Base-by-base conservation (phyloP, 1,284 basidiomycete genomes). In the Entoloma clypeatum region DNA sequence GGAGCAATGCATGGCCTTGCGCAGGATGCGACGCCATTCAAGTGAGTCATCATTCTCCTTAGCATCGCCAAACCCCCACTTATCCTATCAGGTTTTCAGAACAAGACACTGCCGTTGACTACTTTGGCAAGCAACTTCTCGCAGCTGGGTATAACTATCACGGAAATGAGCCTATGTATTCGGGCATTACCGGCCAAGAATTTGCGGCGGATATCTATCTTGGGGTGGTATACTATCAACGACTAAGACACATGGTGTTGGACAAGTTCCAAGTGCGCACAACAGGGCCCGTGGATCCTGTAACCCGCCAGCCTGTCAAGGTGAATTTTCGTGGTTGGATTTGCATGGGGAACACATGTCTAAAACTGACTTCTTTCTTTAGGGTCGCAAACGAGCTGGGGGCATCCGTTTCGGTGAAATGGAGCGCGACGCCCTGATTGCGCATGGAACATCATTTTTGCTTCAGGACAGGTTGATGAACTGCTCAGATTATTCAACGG, bases 331-430 rank as follows among this genome's bases (percentile, higher is more conserved):
- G 14, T 22, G 26, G 4, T 21, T n/a, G 29, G 34, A 27, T 19
- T 27, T 47, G 13, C 9, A 30, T 26, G n/a, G n/a, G n/a, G n/a
- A n/a, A n/a, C n/a, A 18, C 13, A 9, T 41, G 11, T n/a, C 19
- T n/a, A n/a, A 4, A 4, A 24, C 7, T 22, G 25, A 40, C 37
- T 37, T 39, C 47, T 43, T 49, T 9, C 53, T 23, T 18, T 25
- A 96, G 90, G 96, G 96, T 44, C 86, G 96, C 50, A 99, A 99
- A 79, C 88, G 94, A 42, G 92, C 90, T 27, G 96, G 96, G 60
- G 96, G 96, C 63, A 99, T 99, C 57, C 94, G 96, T 50, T 99
- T 99, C 65, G 96, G 96, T 56, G 96, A 99, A 70, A 99, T 99
- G 96, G 96, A 99, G 67, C 89, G 96, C 44, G 96, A 99, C 61